Evolutionary conservation across 805 yeast genomes (phyloP).

Genomic region (Yamadazyma laniorum): DNA sequence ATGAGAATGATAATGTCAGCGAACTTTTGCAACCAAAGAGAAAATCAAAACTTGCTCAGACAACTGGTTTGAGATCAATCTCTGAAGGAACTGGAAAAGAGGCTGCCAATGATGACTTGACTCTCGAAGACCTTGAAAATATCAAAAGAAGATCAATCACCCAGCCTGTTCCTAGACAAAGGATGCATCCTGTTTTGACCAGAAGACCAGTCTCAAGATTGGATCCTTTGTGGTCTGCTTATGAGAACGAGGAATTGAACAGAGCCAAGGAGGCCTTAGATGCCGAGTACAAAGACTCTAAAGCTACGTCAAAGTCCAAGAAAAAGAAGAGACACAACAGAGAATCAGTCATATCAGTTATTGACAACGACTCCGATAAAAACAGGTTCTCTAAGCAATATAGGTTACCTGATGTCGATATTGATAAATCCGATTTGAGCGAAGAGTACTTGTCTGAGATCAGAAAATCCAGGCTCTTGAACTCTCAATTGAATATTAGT

Average conservation of each 20-base stretch:
- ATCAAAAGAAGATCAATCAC: slow-evolving; percentile 48
- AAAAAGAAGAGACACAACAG: slow-evolving; percentile 20
- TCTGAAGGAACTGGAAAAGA: slow-evolving; percentile 31
- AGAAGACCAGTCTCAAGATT: slow-evolving; percentile 56
- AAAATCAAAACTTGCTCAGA: slow-evolving; percentile 22
- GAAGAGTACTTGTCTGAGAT: slow-evolving; percentile 46
- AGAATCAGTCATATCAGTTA: slow-evolving; percentile 36
- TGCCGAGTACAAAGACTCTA: slow-evolving; percentile 29
- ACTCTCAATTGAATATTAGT: slow-evolving; percentile 37
- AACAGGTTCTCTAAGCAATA: slow-evolving; percentile 18
- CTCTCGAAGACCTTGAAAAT: slow-evolving; percentile 44
- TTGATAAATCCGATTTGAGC: slow-evolving; percentile 36
- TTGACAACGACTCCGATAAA: slow-evolving; percentile 15
- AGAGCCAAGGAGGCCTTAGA: slow-evolving; percentile 43
- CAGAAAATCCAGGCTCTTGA: slow-evolving; percentile 42
- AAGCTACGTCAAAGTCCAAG: slow-evolving; percentile 10
- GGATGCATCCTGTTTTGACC: slow-evolving; percentile 40
- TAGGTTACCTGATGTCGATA: slow-evolving; percentile 37
- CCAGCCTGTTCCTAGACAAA: slow-evolving; percentile 33
- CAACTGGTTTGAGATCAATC: slow-evolving; percentile 28
- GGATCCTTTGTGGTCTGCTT: slow-evolving; percentile 55
- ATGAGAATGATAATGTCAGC: slow-evolving; percentile 18
- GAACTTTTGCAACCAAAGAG: slow-evolving; percentile 37
- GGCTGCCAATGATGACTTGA: slow-evolving; percentile 33
- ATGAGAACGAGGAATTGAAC: slow-evolving; percentile 46